Percentiles rank a stretch among this genome's conserved stretches.
Conservation (phyloP, 1,284 basidiomycete genomes). For the Ceratobasidium sp. region DNA sequence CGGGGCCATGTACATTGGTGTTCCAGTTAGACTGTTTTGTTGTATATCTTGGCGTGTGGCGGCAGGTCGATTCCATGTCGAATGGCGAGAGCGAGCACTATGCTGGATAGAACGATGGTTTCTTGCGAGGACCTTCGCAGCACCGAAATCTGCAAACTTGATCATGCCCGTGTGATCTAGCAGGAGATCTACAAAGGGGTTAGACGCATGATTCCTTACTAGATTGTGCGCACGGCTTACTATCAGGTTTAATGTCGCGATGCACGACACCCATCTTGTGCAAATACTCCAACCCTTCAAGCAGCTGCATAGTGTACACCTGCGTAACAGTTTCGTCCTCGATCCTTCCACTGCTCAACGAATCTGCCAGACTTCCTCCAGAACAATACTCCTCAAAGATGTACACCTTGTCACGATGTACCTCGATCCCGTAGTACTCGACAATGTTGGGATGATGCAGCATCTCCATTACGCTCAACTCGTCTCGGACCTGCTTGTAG, state of each 20-base stretch:
- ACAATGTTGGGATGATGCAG: conserved; percentile 98
- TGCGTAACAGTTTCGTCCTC: conserved; percentile 97
- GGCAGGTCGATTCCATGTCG: conserved; percentile 56
- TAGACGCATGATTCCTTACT: conserved; percentile 14
- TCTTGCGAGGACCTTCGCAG: conserved; percentile 96
- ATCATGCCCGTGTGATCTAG: conserved; percentile 93
- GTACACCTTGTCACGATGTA: conserved; percentile 98
- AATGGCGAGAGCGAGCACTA: conserved; percentile 7
- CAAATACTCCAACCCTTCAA: conserved; percentile 92
- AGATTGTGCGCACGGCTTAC: conserved; percentile 60
- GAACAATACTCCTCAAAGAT: conserved; percentile 99
- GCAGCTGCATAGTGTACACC: conserved; percentile 96
- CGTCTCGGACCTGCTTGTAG: conserved; percentile 95
- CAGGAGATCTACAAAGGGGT: conserved; percentile 78
- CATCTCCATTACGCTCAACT: conserved; percentile 99
- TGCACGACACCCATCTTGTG: conserved; percentile 94
- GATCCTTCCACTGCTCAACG: conserved; percentile 93
- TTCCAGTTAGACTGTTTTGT: conserved; percentile 87
- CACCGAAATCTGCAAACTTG: conserved; percentile 99
- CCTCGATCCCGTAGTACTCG: conserved; percentile 99
- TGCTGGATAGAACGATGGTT: conserved; percentile 64
- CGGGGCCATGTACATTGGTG: conserved; percentile 99
- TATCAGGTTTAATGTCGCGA: conserved; percentile 98
- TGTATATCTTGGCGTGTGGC: conserved; percentile 56
- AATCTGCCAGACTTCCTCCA: conserved; percentile 88